Evolutionary conservation across 192 early-diverging fungal species (phyloP).

Genomic region (Coemansia sp.): DNA sequence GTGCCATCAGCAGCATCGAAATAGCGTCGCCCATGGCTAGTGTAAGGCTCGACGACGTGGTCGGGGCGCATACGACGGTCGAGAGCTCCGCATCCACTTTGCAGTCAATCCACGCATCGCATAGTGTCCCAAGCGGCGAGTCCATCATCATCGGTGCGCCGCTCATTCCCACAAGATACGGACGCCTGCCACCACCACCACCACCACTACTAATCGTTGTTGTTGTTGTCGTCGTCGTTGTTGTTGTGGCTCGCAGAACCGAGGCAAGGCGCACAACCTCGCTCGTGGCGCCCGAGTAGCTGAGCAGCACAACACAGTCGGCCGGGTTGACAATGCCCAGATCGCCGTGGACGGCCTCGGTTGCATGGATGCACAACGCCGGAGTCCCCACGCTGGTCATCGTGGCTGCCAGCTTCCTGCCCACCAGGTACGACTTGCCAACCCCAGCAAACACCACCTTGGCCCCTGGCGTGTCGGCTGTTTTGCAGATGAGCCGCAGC

Average conservation of each 20-base stretch:
- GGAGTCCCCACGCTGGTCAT: slow-evolving; percentile 38
- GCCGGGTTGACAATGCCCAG: slow-evolving; percentile 21
- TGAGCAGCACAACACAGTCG: slow-evolving; percentile 42
- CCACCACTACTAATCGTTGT: no score
- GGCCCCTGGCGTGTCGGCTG: slow-evolving; percentile 6
- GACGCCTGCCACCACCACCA: neutral
- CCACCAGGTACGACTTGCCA: slow-evolving; percentile 42
- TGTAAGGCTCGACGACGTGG: slow-evolving; percentile 29
- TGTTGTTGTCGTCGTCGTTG: neutral
- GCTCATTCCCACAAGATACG: slow-evolving; percentile 35
- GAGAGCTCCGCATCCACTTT: slow-evolving; percentile 28
- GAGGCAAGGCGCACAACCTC: slow-evolving; percentile 25
- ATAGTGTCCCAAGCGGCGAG: slow-evolving; percentile 31
- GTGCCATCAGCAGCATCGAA: slow-evolving; percentile 35
- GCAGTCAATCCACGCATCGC: slow-evolving; percentile 45
- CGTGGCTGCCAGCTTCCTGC: slow-evolving; percentile 45
- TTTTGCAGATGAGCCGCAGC: slow-evolving; percentile 14
- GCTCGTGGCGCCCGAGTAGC: slow-evolving; percentile 38
- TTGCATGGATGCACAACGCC: slow-evolving; percentile 34
- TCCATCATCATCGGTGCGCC: neutral
- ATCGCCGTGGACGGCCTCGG: slow-evolving; percentile 47
- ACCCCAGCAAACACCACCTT: slow-evolving; percentile 41
- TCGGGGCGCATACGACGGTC: slow-evolving; percentile 28
- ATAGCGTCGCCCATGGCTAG: slow-evolving; percentile 46
- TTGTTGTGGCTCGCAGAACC: slow-evolving; percentile 5